Conservation (phyloP, 768 basidiomycete genomes). For the Tephrocybe rancida region DNA sequence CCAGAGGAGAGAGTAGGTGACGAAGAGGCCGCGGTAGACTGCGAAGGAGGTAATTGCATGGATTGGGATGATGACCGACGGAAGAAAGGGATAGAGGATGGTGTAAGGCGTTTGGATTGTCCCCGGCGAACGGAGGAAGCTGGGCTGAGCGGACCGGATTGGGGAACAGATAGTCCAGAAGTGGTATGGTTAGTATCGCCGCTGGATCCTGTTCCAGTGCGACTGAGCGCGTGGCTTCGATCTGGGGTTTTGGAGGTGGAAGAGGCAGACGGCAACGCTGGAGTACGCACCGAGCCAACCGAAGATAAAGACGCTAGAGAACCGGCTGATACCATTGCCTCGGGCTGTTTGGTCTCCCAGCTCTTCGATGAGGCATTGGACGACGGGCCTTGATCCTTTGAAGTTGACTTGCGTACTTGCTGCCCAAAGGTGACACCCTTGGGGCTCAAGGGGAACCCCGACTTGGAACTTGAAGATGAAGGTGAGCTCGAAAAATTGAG, state of each 20-base stretch:
- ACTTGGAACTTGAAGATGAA: conserved; percentile 58
- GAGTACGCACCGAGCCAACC: conserved; percentile 61
- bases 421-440: conserved; percentile 69
- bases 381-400: conserved; percentile 62
- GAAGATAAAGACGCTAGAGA: conserved; percentile 79
- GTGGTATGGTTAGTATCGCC: conserved; percentile 68
- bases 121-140: conserved; percentile 68
- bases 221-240: conserved; percentile 53
- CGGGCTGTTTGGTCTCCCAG: conserved; percentile 74
- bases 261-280: conserved; percentile 42
- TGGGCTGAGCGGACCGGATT: conserved; percentile 70
- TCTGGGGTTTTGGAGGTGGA: conserved; percentile 72
- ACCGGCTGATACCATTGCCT: conserved; percentile 78
- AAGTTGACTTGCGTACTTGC: conserved; percentile 67
- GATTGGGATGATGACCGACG: conserved; percentile 89
- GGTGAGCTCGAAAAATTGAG: conserved; percentile 72
- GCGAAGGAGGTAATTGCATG: conserved; percentile 64
- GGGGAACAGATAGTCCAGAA: conserved; percentile 53
- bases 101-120: conserved; percentile 82
- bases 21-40: conserved; percentile 50
- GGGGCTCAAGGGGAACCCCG: conserved; percentile 65
- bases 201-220: conserved; percentile 78
- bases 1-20: conserved; percentile 49
- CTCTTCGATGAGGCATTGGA: conserved; percentile 42
- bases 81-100: conserved; percentile 94